Evolutionary conservation across 2,329 filamentous ascomycete species (phyloP).

Genomic region (Stenocarpella maydis): DNA sequence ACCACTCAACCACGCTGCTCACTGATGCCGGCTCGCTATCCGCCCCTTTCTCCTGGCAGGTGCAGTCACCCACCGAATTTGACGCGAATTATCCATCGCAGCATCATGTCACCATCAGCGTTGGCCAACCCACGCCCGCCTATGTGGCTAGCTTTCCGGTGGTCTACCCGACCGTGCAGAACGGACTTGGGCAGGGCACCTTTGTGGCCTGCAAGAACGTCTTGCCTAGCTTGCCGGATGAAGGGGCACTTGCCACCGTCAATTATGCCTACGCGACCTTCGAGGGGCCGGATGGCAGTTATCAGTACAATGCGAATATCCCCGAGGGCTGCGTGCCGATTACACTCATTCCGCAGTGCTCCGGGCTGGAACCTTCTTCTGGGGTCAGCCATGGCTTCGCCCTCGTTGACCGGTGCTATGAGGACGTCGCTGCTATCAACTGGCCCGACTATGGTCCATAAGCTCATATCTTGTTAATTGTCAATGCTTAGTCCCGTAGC

Average conservation of each 20-base stretch:
- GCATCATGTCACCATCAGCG: background rate
- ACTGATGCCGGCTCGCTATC: background rate
- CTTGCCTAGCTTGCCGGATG: background rate
- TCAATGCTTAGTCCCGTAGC: background rate
- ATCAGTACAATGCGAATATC: background rate
- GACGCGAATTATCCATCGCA: background rate
- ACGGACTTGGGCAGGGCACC: background rate
- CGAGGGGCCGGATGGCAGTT: background rate
- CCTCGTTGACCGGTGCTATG: background rate
- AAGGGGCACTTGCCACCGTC: background rate
- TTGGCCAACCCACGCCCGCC: background rate
- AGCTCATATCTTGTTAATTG: too few relatives aligned
- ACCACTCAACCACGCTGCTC: background rate
- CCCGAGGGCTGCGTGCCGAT: background rate
- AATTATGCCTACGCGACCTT: constrained; percentile 9
- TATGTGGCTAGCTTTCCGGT: background rate
- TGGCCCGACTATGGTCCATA: background rate
- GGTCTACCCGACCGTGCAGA: constrained; percentile 9
- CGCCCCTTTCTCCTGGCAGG: background rate
- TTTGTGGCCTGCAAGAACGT: background rate
- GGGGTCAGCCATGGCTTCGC: background rate
- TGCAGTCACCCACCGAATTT: background rate
- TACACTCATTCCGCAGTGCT: background rate
- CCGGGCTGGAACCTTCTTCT: background rate
- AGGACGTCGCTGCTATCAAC: constrained; percentile 2